Evolutionary conservation across 441 rosid species (phyloP), one percentile per base, ranked within the genome.

Genomic region (Kokia cookei): DNA sequence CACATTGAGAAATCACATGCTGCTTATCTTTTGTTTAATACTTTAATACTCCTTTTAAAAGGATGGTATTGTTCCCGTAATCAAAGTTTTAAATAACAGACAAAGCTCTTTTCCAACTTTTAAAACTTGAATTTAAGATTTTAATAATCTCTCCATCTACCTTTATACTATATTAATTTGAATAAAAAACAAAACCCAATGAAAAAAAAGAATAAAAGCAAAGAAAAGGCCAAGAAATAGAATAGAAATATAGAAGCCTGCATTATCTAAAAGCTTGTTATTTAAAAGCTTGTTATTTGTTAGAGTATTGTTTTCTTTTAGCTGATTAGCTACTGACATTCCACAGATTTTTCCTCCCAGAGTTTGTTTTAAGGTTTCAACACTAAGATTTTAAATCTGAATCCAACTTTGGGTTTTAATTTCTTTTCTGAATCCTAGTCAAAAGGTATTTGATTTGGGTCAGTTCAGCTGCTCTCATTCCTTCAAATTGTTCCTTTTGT

Each of bases 381-480:
- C 47, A 65, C 22, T 65, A 26, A 45, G 63, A 64, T 68, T 77
- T 47, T 75, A 77, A 69, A 54, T 74, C 82, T 63, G 74, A 79
- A 74, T 50, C 76, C 73, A 55, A 62, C 57, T 64, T 62, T 82
- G 59, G 50, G 72, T 77, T 72, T 76, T 45, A 8, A 75, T 72
- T 73, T 75, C 40, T 29, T 67, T 60, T 32, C 80, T 19, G 24
- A 45, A 74, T 37, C 67, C 74, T 76, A 63, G 80, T 83, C 86
- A 40, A 73, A 83, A 82, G 89, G 82, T 80, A 83, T 75, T 82
- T 73, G 81, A 77, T 85, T 82, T 78, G 79, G 80, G 70, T 78
- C 66, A 45, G 19, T 35, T 65, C 70, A 24, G 22, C 37, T 65
- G 35, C 55, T 77, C 78, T 70, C 70, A 51, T 72, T 82, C 53